Evolutionary conservation across 495 filamentous ascomycete genomes (phyloP), one percentile per base, ranked within the genome.

Genomic region (Talaromyces adpressus): DNA sequence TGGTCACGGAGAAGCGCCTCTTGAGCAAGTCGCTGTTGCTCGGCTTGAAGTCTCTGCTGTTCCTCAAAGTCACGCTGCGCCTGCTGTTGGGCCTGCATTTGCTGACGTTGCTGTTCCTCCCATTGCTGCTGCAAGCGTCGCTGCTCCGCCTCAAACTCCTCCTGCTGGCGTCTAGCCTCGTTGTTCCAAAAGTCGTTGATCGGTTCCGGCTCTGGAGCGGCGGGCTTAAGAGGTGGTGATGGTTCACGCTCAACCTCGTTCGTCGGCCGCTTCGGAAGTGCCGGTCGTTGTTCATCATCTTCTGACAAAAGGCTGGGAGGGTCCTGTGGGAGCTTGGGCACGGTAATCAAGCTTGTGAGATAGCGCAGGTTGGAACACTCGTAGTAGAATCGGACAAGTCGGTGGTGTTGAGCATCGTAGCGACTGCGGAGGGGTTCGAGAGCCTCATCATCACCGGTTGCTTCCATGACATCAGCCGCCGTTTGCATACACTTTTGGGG

Each of bases 101-200:
- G 91, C 65, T 90, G 85, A 34, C 85, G 85, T 69, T 95, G 91
- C 60, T 85, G 79, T 1, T 85, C 82, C 63, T 89, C 87, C 82
- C 85, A 88, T 65, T 93, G 91, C 60, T 91, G 85, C 69, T 94
- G 88, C 30, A 98, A 78, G 16, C 92, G 86, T 27, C 87, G 84
- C 73, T 98, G 94, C 73, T 98, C 92, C 27, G 92, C 91, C 68
- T 92, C 94, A 68, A 92, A 98, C 70, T 96, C 92, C 61, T 91
- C 87, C 70, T 98, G 93, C 70, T 97, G 91, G 52, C 91, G 82
- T 65, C 85, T 83, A 63, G 96, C 89, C 72, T 97, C 92, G 67
- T 87, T 92, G 73, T 93, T 93, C 94, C 94, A 98, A 73, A 98
- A 98, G 70, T 98, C 95, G 63, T 88, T 89, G 70, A 98, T 98